Evolutionary conservation across 2,329 filamentous ascomycete genomes (phyloP).

Genomic region (Neonectria sp.): DNA sequence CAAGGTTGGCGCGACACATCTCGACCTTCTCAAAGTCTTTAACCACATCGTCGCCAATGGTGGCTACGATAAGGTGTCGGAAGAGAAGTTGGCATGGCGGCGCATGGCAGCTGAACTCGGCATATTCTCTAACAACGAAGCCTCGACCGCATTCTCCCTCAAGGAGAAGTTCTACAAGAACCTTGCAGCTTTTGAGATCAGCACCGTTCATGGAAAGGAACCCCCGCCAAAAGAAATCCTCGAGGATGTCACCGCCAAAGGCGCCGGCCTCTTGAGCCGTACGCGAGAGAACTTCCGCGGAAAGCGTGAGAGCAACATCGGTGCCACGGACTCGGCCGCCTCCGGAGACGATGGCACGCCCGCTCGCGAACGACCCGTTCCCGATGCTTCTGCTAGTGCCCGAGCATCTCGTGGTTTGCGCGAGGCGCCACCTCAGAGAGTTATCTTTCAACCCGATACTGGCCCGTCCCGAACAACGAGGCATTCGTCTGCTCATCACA

Average conservation of each 20-base stretch:
- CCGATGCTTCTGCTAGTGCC: slow-evolving; percentile 68
- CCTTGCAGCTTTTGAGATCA: slow-evolving; percentile 89
- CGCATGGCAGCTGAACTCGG: slow-evolving; percentile 83
- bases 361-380: slow-evolving; percentile 65
- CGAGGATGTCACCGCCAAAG: slow-evolving; percentile 89
- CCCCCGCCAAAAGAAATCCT: slow-evolving; percentile 91
- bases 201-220: slow-evolving; percentile 81
- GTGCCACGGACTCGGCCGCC: slow-evolving; percentile 70
- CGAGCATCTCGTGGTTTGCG: slow-evolving; percentile 77
- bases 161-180: slow-evolving; percentile 94
- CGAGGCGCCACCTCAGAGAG: slow-evolving; percentile 87
- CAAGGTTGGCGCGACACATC: slow-evolving; percentile 81
- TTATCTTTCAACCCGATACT: slow-evolving; percentile 88
- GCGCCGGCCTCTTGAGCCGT: slow-evolving; percentile 82
- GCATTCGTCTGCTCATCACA: slow-evolving; percentile 66
- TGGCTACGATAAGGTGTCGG: slow-evolving; percentile 88
- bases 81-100: slow-evolving; percentile 89
- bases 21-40: slow-evolving; percentile 86
- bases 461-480: slow-evolving; percentile 75
- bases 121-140: slow-evolving; percentile 80
- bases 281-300: slow-evolving; percentile 82
- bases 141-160: slow-evolving; percentile 87
- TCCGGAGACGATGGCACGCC: slow-evolving; percentile 74
- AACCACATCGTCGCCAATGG: slow-evolving; percentile 82
- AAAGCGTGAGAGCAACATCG: slow-evolving; percentile 64